Evolutionary conservation across 2,329 filamentous ascomycete genomes (phyloP).

Genomic region (Amesomyces nigricolor): DNA sequence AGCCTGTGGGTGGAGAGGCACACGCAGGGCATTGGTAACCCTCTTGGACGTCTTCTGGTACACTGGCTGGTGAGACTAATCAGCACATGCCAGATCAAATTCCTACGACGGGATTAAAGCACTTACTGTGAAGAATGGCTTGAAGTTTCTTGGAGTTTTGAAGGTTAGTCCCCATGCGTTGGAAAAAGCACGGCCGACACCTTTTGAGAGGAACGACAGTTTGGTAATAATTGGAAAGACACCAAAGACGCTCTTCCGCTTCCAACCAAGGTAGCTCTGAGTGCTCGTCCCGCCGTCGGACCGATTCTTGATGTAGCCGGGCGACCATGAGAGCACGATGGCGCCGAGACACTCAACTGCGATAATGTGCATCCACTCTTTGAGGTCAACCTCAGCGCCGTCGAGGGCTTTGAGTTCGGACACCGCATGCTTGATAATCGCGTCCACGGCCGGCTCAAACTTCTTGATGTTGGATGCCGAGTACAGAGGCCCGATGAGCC

Average conservation of each 20-base stretch:
- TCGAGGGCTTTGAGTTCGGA: constrained; percentile 33
- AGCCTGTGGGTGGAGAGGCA: neutral
- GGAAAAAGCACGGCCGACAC: constrained; percentile 37
- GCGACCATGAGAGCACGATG: constrained; percentile 48
- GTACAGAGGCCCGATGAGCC: constrained; percentile 46
- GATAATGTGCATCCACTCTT: constrained; percentile 53
- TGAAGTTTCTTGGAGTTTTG: constrained; percentile 38
- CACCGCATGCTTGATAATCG: constrained; percentile 35
- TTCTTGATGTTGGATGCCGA: constrained; percentile 38
- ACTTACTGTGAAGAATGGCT: constrained; percentile 46
- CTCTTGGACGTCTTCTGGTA: constrained; percentile 28
- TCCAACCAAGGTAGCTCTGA: constrained; percentile 47
- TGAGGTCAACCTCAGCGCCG: constrained; percentile 41
- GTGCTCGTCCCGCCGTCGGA: constrained; percentile 44
- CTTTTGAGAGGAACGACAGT: constrained; percentile 35
- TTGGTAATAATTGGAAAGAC: constrained; percentile 42
- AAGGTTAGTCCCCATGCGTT: constrained; percentile 43
- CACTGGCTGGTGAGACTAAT: constrained; percentile 22
- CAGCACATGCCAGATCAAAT: neutral
- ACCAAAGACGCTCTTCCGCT: constrained; percentile 48
- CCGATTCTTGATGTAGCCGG: constrained; percentile 39
- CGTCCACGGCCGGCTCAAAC: constrained; percentile 38
- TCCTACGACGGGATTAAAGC: too few relatives aligned
- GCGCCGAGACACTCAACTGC: constrained; percentile 48
- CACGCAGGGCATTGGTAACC: constrained; percentile 15